Percentiles rank a stretch among this genome's conserved stretches.
phyloP scores from a whole-genome alignment of 2,329 filamentous ascomycete species.

The Fusarium keratoplasticum region DNA sequence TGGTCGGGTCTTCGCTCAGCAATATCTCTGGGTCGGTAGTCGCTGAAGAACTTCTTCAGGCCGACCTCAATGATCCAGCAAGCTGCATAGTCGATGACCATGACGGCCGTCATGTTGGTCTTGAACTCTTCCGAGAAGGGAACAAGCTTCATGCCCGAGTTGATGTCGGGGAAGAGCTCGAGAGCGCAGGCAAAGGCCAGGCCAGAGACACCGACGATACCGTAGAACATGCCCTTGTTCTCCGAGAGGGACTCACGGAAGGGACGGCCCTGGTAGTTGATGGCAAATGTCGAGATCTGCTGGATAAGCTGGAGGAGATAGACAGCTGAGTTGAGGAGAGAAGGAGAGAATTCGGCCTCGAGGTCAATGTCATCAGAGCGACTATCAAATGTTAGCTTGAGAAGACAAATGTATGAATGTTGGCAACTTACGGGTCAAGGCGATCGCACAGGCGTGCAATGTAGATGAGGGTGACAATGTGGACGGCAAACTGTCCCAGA shows the following conservation, averaged over 20 bases:
- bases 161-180: constrained; percentile 95
- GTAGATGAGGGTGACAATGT: constrained; percentile 94
- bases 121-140: constrained; percentile 93
- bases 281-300: constrained; percentile 98
- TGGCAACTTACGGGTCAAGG: constrained; percentile 80
- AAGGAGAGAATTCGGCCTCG: constrained; percentile 93
- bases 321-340: constrained; percentile 94
- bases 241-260: constrained; percentile 97
- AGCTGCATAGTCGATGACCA: constrained; percentile 87
- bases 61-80: constrained; percentile 91
- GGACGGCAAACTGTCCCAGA: constrained; percentile 95
- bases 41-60: constrained; percentile 87
- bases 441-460: constrained; percentile 89
- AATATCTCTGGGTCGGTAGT: constrained; percentile 94
- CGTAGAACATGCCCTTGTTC: constrained; percentile 98
- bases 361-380: constrained; percentile 78
- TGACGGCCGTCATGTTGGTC: constrained; percentile 81
- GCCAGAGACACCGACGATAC: constrained; percentile 87
- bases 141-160: constrained; percentile 91
- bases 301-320: constrained; percentile 98
- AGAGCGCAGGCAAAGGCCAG: constrained; percentile 96
- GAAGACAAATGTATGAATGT: accelerated
- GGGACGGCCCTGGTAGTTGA: constrained; percentile 98
- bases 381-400: constrained; percentile 49
- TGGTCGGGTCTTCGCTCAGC: constrained; percentile 89